Evolutionary conservation across 768 basidiomycete genomes (phyloP).

Genomic region (Pisolithus albus): DNA sequence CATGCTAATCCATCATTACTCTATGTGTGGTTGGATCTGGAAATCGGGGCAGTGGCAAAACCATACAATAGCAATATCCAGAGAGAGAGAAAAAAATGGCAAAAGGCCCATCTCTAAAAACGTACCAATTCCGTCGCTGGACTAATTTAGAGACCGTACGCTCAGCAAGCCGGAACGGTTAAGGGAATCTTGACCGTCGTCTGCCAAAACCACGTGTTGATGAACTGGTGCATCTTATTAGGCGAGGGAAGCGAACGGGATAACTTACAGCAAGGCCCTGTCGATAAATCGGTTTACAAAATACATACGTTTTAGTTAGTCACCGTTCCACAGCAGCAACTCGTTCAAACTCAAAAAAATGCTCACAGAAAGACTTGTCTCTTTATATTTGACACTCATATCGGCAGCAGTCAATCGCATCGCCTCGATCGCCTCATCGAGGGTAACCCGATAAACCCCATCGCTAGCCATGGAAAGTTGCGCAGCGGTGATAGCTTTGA

Average conservation of each 20-base stretch:
- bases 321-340: not conserved
- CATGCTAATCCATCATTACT: too few species aligned
- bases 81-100: too few species aligned
- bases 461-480: constrained; percentile 92
- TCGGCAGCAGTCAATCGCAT: constrained; percentile 91
- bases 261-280: constrained; percentile 55
- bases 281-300: constrained; percentile 3
- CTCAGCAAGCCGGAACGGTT: constrained; percentile 74
- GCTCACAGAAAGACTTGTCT: constrained; percentile 72
- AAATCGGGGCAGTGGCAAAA: too few species aligned
- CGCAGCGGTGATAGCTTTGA: constrained; percentile 90
- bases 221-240: not conserved
- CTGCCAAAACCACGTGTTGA: constrained; percentile 29
- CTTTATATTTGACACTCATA: constrained; percentile 94
- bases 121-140: too few species aligned
- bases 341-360: not conserved
- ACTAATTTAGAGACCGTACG: too few species aligned
- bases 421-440: constrained; percentile 94
- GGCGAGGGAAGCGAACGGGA: constrained; percentile 1
- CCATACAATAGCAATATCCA: too few species aligned
- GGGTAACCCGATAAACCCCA: constrained; percentile 77
- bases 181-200: constrained; percentile 79
- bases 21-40: too few species aligned
- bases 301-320: too few species aligned
- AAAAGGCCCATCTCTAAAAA: too few species aligned